phyloP scores from a whole-genome alignment of 768 basidiomycete genomes.

The Coprinellus micaceus region DNA sequence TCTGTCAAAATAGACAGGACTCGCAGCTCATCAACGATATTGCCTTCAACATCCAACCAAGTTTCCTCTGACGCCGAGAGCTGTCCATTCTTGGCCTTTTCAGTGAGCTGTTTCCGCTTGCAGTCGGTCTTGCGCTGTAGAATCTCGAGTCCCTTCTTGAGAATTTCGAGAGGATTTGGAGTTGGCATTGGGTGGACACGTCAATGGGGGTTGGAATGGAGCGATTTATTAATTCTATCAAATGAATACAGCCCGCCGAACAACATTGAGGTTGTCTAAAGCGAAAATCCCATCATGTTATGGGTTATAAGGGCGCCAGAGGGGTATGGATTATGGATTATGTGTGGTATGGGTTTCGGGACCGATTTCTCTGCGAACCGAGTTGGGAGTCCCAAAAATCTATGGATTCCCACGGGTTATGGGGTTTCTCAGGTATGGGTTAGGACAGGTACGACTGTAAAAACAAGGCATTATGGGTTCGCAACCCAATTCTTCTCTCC shows the following conservation, averaged over 20 bases:
- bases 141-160: background rate
- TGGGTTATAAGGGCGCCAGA: background rate
- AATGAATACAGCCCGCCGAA: no score
- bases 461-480: no score
- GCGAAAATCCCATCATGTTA: slow-evolving; percentile 1
- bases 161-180: background rate
- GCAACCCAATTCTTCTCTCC: no score
- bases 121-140: background rate
- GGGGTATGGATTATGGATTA: background rate
- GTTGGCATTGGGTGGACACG: no score
- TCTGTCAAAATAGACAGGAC: background rate
- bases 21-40: background rate
- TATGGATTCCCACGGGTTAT: slow-evolving; percentile 4
- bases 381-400: background rate
- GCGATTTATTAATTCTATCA: no score
- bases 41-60: background rate
- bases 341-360: slow-evolving; percentile 2
- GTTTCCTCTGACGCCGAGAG: no score
- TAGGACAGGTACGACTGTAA: background rate
- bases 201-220: no score
- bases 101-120: background rate
- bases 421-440: slow-evolving; percentile 3
- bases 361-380: background rate
- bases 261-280: no score
- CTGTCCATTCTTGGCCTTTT: no score